Base-by-base conservation (phyloP, 495 filamentous ascomycete genomes). In the Penicillium pancosmium region DNA sequence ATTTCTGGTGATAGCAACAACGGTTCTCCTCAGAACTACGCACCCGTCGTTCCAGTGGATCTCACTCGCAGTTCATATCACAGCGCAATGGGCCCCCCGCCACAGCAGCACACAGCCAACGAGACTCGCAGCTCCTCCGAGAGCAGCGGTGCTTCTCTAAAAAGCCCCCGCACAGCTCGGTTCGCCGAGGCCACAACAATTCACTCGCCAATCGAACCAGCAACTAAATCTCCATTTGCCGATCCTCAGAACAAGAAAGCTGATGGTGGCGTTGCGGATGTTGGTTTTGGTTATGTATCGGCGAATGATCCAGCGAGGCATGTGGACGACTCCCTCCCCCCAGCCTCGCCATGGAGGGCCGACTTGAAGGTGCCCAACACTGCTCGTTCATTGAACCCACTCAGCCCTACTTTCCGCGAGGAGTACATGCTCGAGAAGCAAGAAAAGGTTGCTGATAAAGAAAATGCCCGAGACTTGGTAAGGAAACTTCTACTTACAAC, bases 101-200 rank as follows among this genome's bases (percentile, higher is more conserved):
- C 62, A 52, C 67, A 70, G 48, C 67, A 70, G 48, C 68, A 62
- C 8, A 57, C 66, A 10, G 57, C 59, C 25, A 47, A 54, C 56
- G 65, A 64, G 59, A 67, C 57, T 64, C 69, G 64, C 36, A 68
- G 60, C 56, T 73, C 66, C 41, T 74, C 74, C 9, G 76, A 78
- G 49, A 74, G 71, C 15, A 70, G 82, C 23, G 80, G 78, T 21
- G 85, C 86, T 23, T 89, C 91, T 16, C 75, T 95, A 49, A 92
- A 88, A 76, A 82, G 88, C 27, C 89, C 89, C 34, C 84, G 92
- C 58, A 91, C 90, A 50, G 87, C 92, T 60, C 89, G 92, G 60
- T 96, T 97, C 67, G 91, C 91, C 40, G 92, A 97, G 78, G 91
- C 91, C 34, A 96, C 92, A 7, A 82, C 91, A 19, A 89, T 96